Base-by-base conservation (phyloP, 1,284 basidiomycete genomes). In the Fomes fomentarius region DNA sequence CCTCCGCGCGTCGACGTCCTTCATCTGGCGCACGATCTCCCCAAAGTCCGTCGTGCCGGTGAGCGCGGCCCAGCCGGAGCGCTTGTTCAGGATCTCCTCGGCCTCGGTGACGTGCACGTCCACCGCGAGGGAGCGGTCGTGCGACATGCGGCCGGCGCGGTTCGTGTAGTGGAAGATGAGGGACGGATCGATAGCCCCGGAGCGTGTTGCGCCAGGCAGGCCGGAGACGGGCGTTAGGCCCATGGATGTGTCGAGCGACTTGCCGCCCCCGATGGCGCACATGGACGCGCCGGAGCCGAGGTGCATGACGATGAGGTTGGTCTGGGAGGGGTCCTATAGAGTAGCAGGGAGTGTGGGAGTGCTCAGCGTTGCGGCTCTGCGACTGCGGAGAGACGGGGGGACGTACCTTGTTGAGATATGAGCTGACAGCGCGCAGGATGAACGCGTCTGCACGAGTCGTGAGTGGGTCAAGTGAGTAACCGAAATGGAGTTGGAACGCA, bases 161-260 rank as follows among this genome's bases (percentile, higher is more conserved):
- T 81, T 82, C 26, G 87, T 88, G 69, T 91, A 90, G 70, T 95
- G 93, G 73, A 95, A 94, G 63, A 95, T 88, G 42, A 94, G 80
- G 28, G 86, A 87, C 1, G 93, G 89, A 70, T 96, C 93, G 64
- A 94, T 77, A 1, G 81, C 79, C 10, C 94, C 93, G 8, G 85
- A 82, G 47, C 94, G 85, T 1, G 93, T 94, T 2, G 91, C 91
- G n/a, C 94, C 93, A 2, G 93, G 91, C 0, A 96, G 76, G 3
- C 93, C 91, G 51, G 82, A 82, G 21, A 91, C 71, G 9, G 89
- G 90, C 3, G 91, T 91, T 35, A 93, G 78, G 2, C 90, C 90
- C 90, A 93, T 93, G 30, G 83, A 84, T 1, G 92, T 94, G 69
- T 96, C 91, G 56, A 87, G 76, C 19, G 87, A 90, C 58, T 82